Base-by-base conservation (phyloP, 2,329 filamentous ascomycete species). In the Penicillium frequentans region DNA sequence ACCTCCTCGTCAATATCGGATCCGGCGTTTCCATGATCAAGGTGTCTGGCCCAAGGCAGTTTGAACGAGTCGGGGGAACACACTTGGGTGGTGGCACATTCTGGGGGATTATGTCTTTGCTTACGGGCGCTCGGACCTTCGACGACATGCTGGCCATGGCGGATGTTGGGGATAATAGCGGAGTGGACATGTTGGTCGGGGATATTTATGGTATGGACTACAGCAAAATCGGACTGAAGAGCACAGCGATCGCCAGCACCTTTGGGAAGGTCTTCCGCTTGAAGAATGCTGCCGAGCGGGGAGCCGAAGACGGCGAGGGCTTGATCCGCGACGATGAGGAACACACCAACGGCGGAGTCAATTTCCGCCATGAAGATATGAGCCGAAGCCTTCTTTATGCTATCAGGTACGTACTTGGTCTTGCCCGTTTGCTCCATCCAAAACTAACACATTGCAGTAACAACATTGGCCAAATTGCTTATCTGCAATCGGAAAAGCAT, bases 181-280 rank as follows among this genome's bases (percentile, higher is more conserved):
- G 90, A 27, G 95, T 99, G 10, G 95, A 99, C 72, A 93, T 99
- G 88, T 82, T 99, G 19, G 95, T 99, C 0, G 95, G 95, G 21
- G 95, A 99, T 74, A 99, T 99, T 51, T 99, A 99, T 75, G 95
- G 95, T 56, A 90, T 90, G 61, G 93, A 96, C 65, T 99, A 99
- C 70, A 89, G 87, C 73, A 97, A 97, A 77, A 98, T 99, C 57
- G 95, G 95, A 0, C 82, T 99, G 48, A 98, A 97, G 79, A 93
- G 90, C 75, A 96, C 89, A 5, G 93, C 95, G 10, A 99, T 99
- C 68, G 95, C 95, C 5, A 96, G 90, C 66, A 96, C 91, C 1
- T 98, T 99, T 71, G 95, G 95, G 56, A 98, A 98, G 72, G 93
- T 99, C 10, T 96, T 98, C 72, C 90, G 90, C 63, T 89, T 93